Base-by-base conservation (phyloP, 2,329 filamentous ascomycete species). In the Sporothrix humicola region DNA sequence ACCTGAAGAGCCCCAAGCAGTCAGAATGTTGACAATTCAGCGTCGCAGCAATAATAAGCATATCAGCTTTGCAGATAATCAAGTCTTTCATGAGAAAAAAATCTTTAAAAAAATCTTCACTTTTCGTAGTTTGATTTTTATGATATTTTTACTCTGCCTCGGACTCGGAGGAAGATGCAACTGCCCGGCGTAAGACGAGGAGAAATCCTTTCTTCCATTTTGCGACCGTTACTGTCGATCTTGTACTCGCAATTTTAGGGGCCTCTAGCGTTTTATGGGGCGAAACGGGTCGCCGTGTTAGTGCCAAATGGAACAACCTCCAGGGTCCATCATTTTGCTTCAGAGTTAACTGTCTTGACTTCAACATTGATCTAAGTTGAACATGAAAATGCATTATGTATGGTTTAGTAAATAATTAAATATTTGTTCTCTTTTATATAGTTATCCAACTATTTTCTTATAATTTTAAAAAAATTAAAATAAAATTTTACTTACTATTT, bases 201-300 rank as follows among this genome's bases (percentile, higher is more conserved):
- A 6, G 15, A 12, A 2, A 8, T 37, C 26, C 7, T 56, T 23
- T 59, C 56, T 59, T 59, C 56, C 12, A 59, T 8, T 59, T 59
- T 13, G 17, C 58, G 9, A 44, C 58, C 26, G 58, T 10, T 17
- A 13, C 52, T 37, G 58, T 61, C 58, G 58, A 61, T 61, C 58
- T 15, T 31, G 58, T n/a, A 61, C 31, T 63, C 44, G 58, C 31
- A 63, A 63, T 44, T 63, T 63, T 59, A 59, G 56, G 31, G 31
- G 31, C 31, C 31, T 37, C 31, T 37, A 8, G 26, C 13, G 56
- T 59, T 37, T 37, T 9, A 59, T 26, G 13, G 56, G 56, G 26
- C 52, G 13, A 17, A 37, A 9, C 5, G 26, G 15, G 56, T 37
- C 26, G 37, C 26, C 6, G 26, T 59, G 56, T 59, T n/a, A 59